These are phyloP conservation scores for Rhodamnia rubescens DNA, from an alignment of 345 rosid genomes.

Conservation along the genomic window DNA sequence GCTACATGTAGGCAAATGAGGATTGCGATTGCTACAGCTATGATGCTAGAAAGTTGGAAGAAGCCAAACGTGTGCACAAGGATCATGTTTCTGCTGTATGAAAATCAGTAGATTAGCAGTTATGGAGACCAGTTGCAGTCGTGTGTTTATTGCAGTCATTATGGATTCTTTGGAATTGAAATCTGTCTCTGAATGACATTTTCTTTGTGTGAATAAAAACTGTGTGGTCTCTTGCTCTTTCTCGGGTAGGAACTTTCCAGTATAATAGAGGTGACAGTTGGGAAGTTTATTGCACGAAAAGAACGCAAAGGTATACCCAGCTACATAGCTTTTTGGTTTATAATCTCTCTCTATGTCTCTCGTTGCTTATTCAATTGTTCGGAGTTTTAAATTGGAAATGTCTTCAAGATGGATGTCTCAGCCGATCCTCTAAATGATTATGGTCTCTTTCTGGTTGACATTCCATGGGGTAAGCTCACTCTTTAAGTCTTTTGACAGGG, in stretches of 20 bases:
- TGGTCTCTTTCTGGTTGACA: background rate
- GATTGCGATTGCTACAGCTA: conserved; percentile 87
- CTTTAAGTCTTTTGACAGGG: background rate
- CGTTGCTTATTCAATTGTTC: background rate
- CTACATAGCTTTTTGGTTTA: background rate
- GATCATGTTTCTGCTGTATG: conserved; percentile 99
- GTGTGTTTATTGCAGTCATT: background rate
- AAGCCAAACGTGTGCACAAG: conserved; percentile 89
- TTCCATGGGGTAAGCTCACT: background rate
- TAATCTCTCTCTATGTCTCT: background rate
- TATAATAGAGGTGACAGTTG: conserved; percentile 89
- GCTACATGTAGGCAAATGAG: conserved; percentile 77
- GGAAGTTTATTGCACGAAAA: conserved; percentile 91
- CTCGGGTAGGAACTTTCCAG: conserved; percentile 74
- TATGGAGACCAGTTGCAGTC: background rate
- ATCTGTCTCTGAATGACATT: background rate
- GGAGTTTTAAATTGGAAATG: background rate
- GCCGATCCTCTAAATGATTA: background rate
- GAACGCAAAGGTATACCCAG: conserved; percentile 81
- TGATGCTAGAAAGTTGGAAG: conserved; percentile 75
- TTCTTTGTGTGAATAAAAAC: background rate
- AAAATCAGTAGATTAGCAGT: conserved; percentile 13
- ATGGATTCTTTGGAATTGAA: background rate
- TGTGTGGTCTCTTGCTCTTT: background rate
- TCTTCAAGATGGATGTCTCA: background rate